Evolutionary conservation across 2,329 filamentous ascomycete genomes (phyloP), one percentile per base, ranked within the genome.

Genomic region (Diaporthe nobilis): DNA sequence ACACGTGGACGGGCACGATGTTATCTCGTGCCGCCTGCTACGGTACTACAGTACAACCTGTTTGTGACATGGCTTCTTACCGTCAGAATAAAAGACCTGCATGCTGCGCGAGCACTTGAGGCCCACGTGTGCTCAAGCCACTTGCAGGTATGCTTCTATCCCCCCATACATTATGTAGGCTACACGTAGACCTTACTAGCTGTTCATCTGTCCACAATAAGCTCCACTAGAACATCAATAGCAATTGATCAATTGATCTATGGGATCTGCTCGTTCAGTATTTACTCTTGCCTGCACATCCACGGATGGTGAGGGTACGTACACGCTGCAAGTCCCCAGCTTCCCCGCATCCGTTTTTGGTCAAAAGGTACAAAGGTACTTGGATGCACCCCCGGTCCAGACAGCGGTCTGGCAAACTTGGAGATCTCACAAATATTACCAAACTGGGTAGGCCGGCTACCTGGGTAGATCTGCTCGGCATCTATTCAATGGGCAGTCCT

Each of bases 331-430:
- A 10, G n/a, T 31, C 13, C 60, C 31, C 22, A 22, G 47, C 20
- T 70, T 55, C 65, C 65, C 65, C 65, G 65, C 65, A 68, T 53
- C 63, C 47, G 12, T 68, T 20, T n/a, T 6, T 10, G 58, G 15
- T 39, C 37, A 4, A 12, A 25, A 6, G 44, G 28, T 22, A 20
- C 28, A 22, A 34, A 10, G 44, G 47, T 68, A n/a, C 37, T 3
- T 20, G 15, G 22, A 47, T 22, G 22, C 25, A 47, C n/a, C 58
- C 37, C n/a, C 20, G 22, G 12, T 22, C 9, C 15, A 12, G 49
- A 53, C 49, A 13, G 10, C n/a, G 22, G 2, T 17, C n/a, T 63
- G 12, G 4, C 37, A 25, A 7, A 10, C 34, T n/a, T 63, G 12
- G 10, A n/a, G 15, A 13, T 42, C 34, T n/a, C 57, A 60, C 22